Conservation (phyloP, 768 basidiomycete genomes). For the Collybiopsis luxurians region DNA sequence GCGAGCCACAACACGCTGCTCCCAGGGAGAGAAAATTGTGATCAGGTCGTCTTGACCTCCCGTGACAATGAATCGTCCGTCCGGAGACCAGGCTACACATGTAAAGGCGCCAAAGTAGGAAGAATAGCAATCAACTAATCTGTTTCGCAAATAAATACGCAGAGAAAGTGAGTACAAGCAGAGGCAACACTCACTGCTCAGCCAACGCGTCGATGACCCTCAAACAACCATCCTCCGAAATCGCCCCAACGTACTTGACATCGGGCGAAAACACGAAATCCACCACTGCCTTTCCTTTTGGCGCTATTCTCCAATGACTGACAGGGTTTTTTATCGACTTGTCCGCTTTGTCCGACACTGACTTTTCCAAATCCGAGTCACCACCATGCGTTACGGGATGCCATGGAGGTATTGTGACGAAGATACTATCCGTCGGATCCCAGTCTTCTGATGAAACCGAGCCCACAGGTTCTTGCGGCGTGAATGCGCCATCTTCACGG, state of each 20-base stretch:
- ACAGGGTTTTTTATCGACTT: constrained; percentile 80
- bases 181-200: constrained; percentile 63
- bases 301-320: constrained; percentile 83
- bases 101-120: constrained; percentile 94
- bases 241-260: constrained; percentile 84
- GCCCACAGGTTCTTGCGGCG: constrained; percentile 49
- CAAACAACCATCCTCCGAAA: constrained; percentile 90
- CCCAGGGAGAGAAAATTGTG: constrained; percentile 93
- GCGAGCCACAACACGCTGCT: constrained; percentile 89
- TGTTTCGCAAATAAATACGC: neutral
- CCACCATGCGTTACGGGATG: constrained; percentile 59
- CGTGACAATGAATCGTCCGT: constrained; percentile 89
- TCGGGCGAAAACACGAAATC: constrained; percentile 95
- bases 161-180: constrained; percentile 1
- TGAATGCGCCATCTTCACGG: constrained; percentile 80
- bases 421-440: constrained; percentile 75
- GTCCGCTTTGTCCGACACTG: constrained; percentile 40
- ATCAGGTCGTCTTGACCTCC: constrained; percentile 97
- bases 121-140: constrained; percentile 90
- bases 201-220: constrained; percentile 86
- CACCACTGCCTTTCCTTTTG: constrained; percentile 67
- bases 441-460: constrained; percentile 45
- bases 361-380: constrained; percentile 13
- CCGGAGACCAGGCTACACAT: constrained; percentile 93
- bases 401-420: constrained; percentile 85